Base-by-base conservation (phyloP, 2,329 filamentous ascomycete genomes). In the Hypoxylon sp. region DNA sequence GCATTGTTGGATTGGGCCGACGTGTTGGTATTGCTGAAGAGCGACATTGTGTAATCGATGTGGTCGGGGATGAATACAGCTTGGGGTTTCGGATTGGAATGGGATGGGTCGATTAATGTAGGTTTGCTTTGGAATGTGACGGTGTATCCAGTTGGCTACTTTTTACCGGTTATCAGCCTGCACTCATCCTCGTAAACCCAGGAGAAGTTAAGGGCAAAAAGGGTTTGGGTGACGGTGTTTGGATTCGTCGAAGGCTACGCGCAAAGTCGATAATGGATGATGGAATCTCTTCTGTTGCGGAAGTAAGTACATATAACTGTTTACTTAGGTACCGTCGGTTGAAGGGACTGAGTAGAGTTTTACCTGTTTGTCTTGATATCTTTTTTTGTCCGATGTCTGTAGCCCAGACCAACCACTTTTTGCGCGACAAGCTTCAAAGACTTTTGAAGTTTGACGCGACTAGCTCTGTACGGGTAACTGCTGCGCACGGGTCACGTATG, bases 1-100 rank as follows among this genome's bases (percentile, higher is more conserved):
- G 79, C 59, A 80, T 78, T 70, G 47, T 70, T 73, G 53, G 72
- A 56, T 66, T 72, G 71, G 56, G 65, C 72, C 28, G 68, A 70
- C 28, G 74, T 73, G 67, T 63, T 72, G 26, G 71, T 54, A 44
- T 60, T 62, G 37, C 76, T 75, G 62, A 80, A 79, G 56, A 77
- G 74, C 30, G 77, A 73, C 75, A 78, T 77, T 55, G 56, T 69
- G 65, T 46, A 39, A 34, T 54, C 1, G 34, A 56, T 69, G 65
- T 46, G 43, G 37, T 54, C 1, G 34, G 26, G 67, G 44, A 62
- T 66, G 61, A 28, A 30, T 47, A 44, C 47, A 49, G 19, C 15
- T 43, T 30, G 55, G 48, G 48, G 32, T 51, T 51, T 52, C 41
- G 56, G 39, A 15, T 17, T 22, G 32, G 43, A 53, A 59, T 53